Evolutionary conservation across 257 asterid genomes (phyloP).

Genomic region (Solanum sparsipilum): DNA sequence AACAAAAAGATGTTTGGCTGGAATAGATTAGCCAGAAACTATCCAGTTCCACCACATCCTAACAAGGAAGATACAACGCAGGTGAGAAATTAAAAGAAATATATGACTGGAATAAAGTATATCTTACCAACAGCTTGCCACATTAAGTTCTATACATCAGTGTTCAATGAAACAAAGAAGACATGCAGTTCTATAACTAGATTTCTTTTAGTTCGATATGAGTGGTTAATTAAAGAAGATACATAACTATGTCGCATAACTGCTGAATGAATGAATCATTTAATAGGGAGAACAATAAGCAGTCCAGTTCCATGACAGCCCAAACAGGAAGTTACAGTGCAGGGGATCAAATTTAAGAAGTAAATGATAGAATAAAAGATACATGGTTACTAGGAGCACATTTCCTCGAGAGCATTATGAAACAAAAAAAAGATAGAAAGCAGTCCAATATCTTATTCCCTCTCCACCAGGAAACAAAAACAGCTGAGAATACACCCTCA

Average conservation of each 20-base stretch:
- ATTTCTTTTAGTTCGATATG: background rate
- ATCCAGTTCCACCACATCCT: background rate
- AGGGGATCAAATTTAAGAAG: background rate
- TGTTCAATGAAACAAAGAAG: background rate
- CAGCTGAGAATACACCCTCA: background rate
- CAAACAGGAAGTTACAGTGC: background rate
- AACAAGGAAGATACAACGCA: background rate
- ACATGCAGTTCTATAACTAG: background rate
- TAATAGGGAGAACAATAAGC: background rate
- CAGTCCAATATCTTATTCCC: background rate
- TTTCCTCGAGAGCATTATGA: background rate
- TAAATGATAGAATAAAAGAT: background rate
- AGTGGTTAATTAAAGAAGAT: background rate
- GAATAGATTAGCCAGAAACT: background rate
- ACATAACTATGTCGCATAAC: background rate
- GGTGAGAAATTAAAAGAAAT: background rate
- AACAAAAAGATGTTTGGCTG: background rate
- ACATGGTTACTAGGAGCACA: background rate
- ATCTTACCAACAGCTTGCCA: background rate
- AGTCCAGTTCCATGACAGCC: too few species aligned
- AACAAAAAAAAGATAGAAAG: background rate
- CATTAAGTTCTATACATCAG: background rate
- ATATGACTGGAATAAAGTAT: background rate
- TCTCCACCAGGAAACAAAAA: background rate
- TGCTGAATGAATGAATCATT: background rate